Percentiles rank a stretch among this genome's conserved stretches.
These are phyloP conservation scores for Plicaturopsis crispa DNA, from an alignment of 768 basidiomycete species.

Conservation along the genomic window DNA sequence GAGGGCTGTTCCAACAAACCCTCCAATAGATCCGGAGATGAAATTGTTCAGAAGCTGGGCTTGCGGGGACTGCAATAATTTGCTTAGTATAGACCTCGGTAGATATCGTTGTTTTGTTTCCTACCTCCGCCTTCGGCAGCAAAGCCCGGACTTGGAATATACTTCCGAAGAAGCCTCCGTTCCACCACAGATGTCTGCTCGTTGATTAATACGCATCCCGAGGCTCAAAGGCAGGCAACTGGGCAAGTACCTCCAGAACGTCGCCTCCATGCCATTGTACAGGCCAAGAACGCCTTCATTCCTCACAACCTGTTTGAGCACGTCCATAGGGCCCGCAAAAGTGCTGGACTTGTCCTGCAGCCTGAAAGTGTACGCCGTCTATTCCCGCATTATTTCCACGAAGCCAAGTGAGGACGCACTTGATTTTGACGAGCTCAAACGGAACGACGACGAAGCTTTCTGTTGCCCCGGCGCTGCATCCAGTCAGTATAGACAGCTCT, in stretches of 20 bases:
- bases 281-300: constrained; percentile 80
- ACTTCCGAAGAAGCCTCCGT: constrained; percentile 92
- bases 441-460: constrained; percentile 95
- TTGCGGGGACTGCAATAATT: constrained; percentile 44
- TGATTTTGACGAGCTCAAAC: constrained; percentile 93
- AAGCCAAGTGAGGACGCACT: constrained; percentile 28
- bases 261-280: constrained; percentile 94
- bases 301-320: constrained; percentile 69
- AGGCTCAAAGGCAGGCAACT: constrained; percentile 35
- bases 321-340: constrained; percentile 88
- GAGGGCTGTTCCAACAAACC: constrained; percentile 79
- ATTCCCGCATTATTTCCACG: no score
- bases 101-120: not conserved
- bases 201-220: not conserved
- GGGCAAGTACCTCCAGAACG: constrained; percentile 88
- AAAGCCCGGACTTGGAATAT: constrained; percentile 80
- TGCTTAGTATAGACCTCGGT: not conserved
- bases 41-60: constrained; percentile 85
- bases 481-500: constrained; percentile 79
- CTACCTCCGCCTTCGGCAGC: constrained; percentile 80
- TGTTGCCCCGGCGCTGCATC: constrained; percentile 91
- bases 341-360: constrained; percentile 91
- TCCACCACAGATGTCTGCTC: constrained; percentile 77
- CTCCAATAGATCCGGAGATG: constrained; percentile 83
- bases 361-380: constrained; percentile 33